A percentile compares a stretch with the other conserved stretches of the same genome.
Evolutionary conservation across 148 eudicot genomes (phyloP).

Genomic region (Vaccinium macrocarpon): DNA sequence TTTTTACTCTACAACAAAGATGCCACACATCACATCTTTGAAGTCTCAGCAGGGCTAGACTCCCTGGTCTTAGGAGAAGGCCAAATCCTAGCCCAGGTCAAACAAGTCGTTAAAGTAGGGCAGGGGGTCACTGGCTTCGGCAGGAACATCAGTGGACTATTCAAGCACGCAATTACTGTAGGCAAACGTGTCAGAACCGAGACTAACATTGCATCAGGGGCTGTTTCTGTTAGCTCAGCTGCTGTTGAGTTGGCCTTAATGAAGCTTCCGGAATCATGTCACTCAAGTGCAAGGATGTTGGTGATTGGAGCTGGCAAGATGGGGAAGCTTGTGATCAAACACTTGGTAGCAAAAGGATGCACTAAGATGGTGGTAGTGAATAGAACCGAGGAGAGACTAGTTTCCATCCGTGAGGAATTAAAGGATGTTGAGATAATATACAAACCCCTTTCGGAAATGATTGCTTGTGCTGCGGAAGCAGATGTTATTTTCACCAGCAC

Average conservation of each 20-base stretch:
- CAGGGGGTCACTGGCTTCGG: slow-evolving; percentile 93
- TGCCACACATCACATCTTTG: slow-evolving; percentile 90
- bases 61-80: slow-evolving; percentile 95
- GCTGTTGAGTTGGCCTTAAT: slow-evolving; percentile 89
- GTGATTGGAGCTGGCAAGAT: slow-evolving; percentile 95
- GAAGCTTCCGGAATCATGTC: slow-evolving; percentile 76
- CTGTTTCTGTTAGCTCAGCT: slow-evolving; percentile 96
- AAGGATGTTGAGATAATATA: slow-evolving; percentile 70
- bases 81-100: slow-evolving; percentile 94
- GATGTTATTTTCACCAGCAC: slow-evolving; percentile 94
- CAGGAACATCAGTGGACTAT: slow-evolving; percentile 87
- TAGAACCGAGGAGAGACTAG: slow-evolving; percentile 71
- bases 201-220: slow-evolving; percentile 91
- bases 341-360: slow-evolving; percentile 89
- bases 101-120: slow-evolving; percentile 91
- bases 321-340: slow-evolving; percentile 96
- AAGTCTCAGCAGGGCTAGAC: slow-evolving; percentile 96
- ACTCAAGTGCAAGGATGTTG: slow-evolving; percentile 68
- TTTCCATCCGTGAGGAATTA: slow-evolving; percentile 66
- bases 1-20: slow-evolving; percentile 78
- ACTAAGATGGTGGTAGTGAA: slow-evolving; percentile 85
- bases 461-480: slow-evolving; percentile 68
- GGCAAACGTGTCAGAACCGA: slow-evolving; percentile 87
- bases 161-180: slow-evolving; percentile 89
- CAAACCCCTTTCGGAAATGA: slow-evolving; percentile 75